These are phyloP conservation scores for Camellia sinensis DNA, from an alignment of 148 eudicot species.

Conservation along the genomic window DNA sequence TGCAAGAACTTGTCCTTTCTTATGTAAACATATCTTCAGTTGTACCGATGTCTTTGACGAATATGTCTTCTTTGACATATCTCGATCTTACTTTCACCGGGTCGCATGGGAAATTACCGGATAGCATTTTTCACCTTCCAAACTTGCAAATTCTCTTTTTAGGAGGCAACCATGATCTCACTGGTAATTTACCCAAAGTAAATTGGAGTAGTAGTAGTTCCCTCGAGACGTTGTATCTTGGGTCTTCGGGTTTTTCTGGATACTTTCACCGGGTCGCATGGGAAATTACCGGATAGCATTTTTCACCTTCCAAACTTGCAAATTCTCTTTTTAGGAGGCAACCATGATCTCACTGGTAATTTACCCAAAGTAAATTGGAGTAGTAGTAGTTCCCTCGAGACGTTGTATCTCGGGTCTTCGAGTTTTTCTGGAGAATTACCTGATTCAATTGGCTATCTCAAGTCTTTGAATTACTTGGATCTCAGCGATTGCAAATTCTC, in stretches of 20 bases:
- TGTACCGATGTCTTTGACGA: not conserved
- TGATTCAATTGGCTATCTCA: too few species aligned
- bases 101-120: slow-evolving; percentile 3
- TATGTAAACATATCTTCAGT: not conserved
- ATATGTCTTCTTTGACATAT: slow-evolving; percentile 13
- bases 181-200: slow-evolving; percentile 1
- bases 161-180: not conserved
- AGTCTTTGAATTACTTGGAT: too few species aligned
- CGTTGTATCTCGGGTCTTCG: too few species aligned
- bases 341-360: too few species aligned
- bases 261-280: not conserved
- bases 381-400: too few species aligned
- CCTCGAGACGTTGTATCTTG: not conserved
- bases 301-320: too few species aligned
- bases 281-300: not conserved
- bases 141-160: not conserved
- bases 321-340: too few species aligned
- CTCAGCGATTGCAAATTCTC: too few species aligned
- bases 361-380: too few species aligned
- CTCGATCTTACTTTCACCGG: not conserved
- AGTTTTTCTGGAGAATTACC: too few species aligned
- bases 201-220: not conserved
- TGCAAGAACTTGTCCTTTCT: not conserved
- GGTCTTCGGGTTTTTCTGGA: not conserved
- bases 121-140: slow-evolving; percentile 7